Conservation (phyloP, 2,329 filamentous ascomycete genomes). For the Verticillium nonalfalfae region DNA sequence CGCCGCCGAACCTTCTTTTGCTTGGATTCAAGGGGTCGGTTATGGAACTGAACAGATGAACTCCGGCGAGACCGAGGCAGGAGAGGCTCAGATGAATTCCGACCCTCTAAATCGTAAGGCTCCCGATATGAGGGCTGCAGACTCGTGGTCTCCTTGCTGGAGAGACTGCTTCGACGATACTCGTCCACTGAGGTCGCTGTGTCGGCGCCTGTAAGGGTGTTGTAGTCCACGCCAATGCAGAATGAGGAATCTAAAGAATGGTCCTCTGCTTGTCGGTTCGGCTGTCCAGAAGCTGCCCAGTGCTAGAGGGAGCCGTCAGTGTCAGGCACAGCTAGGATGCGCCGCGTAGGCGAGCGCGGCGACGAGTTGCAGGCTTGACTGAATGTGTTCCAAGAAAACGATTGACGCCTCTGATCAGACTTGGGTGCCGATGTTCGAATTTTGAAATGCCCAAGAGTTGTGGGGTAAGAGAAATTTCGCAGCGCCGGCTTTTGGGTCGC, state of each 20-base stretch:
- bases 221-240: background rate
- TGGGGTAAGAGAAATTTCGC: background rate
- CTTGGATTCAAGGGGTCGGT: background rate
- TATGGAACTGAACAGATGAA: background rate
- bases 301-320: background rate
- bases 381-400: background rate
- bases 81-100: background rate
- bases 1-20: background rate
- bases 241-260: background rate
- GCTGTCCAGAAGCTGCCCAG: background rate
- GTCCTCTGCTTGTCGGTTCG: background rate
- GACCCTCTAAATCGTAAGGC: background rate
- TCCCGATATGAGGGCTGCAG: too few species aligned
- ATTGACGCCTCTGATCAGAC: background rate
- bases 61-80: background rate
- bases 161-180: background rate
- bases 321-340: background rate
- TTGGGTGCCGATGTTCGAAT: background rate
- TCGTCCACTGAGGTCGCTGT: background rate
- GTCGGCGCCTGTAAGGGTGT: background rate
- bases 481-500: background rate
- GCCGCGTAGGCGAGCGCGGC: background rate
- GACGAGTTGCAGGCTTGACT: background rate
- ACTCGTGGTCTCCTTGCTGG: background rate
- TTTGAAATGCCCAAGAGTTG: background rate